These are phyloP conservation scores for Rhododendron ovatum DNA, from an alignment of 148 eudicot species.

Conservation along the genomic window DNA sequence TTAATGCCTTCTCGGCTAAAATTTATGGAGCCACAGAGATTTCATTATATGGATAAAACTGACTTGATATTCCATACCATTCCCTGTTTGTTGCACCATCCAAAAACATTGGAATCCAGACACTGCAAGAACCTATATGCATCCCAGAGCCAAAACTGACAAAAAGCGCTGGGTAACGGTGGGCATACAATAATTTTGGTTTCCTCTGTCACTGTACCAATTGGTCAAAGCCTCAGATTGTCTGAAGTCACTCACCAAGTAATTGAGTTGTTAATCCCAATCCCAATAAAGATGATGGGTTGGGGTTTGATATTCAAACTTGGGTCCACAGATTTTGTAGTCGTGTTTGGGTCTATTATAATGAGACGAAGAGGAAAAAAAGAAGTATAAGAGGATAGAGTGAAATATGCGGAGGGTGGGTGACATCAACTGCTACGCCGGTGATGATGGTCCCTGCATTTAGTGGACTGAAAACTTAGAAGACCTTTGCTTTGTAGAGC, in stretches of 20 bases:
- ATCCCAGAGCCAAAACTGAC: neutral
- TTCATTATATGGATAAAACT: no score
- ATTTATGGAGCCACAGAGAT: neutral
- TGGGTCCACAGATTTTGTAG: neutral
- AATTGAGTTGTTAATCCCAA: no score
- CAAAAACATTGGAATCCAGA: no score
- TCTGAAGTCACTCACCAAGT: no score
- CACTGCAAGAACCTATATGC: neutral
- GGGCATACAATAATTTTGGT: no score
- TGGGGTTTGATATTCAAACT: neutral
- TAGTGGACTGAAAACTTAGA: no score
- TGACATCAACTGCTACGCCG: neutral
- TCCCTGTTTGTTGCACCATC: neutral
- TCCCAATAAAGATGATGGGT: neutral
- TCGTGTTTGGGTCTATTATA: neutral
- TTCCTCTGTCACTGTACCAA: no score
- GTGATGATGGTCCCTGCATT: neutral
- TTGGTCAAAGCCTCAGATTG: no score
- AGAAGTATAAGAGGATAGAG: neutral
- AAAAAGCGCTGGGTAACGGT: no score
- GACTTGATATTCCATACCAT: neutral
- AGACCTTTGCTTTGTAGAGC: no score
- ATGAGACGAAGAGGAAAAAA: neutral
- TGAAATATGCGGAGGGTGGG: neutral
- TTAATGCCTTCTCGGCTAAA: neutral